Percentiles rank a stretch among this genome's conserved stretches.
Conservation (phyloP, 371 early-diverging fungal species). For the Rhizopus sp. region DNA sequence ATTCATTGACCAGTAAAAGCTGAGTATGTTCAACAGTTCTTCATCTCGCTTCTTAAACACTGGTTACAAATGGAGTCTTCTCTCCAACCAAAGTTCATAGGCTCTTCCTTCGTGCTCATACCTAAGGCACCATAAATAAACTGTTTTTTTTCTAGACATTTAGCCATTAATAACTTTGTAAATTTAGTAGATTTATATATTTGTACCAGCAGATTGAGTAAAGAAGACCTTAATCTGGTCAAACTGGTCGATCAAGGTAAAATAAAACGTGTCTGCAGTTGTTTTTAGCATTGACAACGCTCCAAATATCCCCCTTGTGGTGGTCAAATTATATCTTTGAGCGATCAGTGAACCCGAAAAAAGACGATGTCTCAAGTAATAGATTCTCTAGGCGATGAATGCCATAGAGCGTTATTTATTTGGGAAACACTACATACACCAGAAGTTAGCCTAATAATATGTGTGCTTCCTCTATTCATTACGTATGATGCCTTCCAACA, state of each 20-base stretch:
- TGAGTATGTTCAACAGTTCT: too few species aligned
- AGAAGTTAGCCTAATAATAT: too few species aligned
- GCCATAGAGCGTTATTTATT: constrained; percentile 9
- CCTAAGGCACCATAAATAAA: constrained; percentile 7
- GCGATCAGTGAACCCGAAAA: constrained; percentile 2
- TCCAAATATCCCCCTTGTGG: constrained; percentile 6
- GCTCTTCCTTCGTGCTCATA: constrained; percentile 9
- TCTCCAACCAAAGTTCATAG: constrained; percentile 8
- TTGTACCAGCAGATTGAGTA: constrained; percentile 2
- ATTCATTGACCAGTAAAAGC: too few species aligned
- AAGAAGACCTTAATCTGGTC: constrained; percentile 5
- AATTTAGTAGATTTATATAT: constrained; percentile 7
- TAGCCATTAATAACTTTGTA: constrained; percentile 10
- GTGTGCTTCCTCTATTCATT: too few species aligned
- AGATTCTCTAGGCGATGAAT: constrained; percentile 1
- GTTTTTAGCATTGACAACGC: constrained; percentile 6
- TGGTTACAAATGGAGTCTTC: constrained; percentile 9
- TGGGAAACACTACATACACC: too few species aligned
- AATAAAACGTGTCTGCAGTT: constrained; percentile 3
- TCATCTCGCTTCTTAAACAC: constrained; percentile 10
- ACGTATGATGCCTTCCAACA: too few species aligned
- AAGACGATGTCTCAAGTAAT: constrained; percentile 3
- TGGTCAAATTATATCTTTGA: constrained; percentile 6
- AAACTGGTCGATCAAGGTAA: constrained; percentile 2
- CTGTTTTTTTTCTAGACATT: constrained; percentile 8